Conservation (phyloP, 495 filamentous ascomycete genomes). For the Xylaria cubensis region DNA sequence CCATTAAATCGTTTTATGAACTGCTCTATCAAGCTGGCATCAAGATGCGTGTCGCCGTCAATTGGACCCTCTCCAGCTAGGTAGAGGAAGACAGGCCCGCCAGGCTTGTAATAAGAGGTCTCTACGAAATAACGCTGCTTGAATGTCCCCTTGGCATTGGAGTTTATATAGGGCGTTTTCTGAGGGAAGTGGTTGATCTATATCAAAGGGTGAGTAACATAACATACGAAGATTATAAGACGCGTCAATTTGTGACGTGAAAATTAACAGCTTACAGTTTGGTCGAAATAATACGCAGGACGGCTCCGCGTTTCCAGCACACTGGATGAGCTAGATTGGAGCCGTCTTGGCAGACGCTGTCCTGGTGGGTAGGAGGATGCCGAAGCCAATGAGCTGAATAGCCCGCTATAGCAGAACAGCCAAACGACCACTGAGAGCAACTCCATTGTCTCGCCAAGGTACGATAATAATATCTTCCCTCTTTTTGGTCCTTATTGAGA, state of each 20-base stretch:
- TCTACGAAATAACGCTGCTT: slow-evolving; percentile 50
- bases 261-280: slow-evolving; percentile 16
- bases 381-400: slow-evolving; percentile 12
- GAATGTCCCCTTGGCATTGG: slow-evolving; percentile 47
- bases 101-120: slow-evolving; percentile 48
- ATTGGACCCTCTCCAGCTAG: slow-evolving; percentile 45
- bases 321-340: slow-evolving; percentile 2
- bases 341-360: slow-evolving; percentile 17
- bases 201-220: slow-evolving; percentile 3
- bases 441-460: slow-evolving; percentile 12
- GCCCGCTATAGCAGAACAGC: slow-evolving; percentile 20
- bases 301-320: neutral
- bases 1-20: slow-evolving; percentile 47
- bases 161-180: slow-evolving; percentile 39
- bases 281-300: slow-evolving; percentile 22
- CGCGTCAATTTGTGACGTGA: too few species aligned
- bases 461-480: neutral
- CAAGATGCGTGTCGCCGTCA: slow-evolving; percentile 37
- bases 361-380: slow-evolving; percentile 7
- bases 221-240: too few species aligned
- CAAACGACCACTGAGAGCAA: slow-evolving; percentile 16
- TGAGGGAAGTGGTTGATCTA: slow-evolving; percentile 50
- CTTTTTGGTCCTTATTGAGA: neutral
- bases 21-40: slow-evolving; percentile 36
- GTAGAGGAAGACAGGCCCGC: slow-evolving; percentile 50